Evolutionary conservation across 192 early-diverging fungal species (phyloP).

Genomic region (Thamnidium elegans): DNA sequence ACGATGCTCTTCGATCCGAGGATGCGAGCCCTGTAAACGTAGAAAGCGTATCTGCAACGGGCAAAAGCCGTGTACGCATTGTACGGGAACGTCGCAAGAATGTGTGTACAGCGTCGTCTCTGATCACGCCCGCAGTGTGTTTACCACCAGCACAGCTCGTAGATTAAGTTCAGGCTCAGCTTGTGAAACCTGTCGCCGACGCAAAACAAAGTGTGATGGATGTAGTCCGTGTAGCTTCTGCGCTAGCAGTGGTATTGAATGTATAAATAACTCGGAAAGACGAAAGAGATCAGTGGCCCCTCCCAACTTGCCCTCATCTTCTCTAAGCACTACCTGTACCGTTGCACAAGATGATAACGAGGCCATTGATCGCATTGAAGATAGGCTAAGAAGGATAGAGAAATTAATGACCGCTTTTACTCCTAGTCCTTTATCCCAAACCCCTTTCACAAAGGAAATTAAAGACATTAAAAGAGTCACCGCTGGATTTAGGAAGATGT

Average conservation of each 20-base stretch:
- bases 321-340: no score
- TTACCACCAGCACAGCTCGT: conserved; percentile 29
- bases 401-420: conserved; percentile 31
- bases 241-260: conserved; percentile 30
- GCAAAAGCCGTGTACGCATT: conserved; percentile 28
- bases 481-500: conserved; percentile 6
- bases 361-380: conserved; percentile 38
- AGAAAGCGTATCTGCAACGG: conserved; percentile 28
- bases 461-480: conserved; percentile 5
- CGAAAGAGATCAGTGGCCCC: conserved; percentile 21
- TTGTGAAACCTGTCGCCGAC: conserved; percentile 38
- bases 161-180: conserved; percentile 36
- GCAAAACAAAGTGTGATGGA: conserved; percentile 44
- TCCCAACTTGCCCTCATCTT: neutral
- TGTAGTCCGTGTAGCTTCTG: conserved; percentile 39
- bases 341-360: conserved; percentile 17
- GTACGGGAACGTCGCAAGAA: conserved; percentile 14
- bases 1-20: conserved; percentile 30
- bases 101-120: conserved; percentile 33
- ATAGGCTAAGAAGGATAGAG: conserved; percentile 34
- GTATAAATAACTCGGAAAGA: conserved; percentile 38
- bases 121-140: conserved; percentile 34
- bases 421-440: conserved; percentile 25
- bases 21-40: conserved; percentile 35
- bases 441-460: neutral